phyloP scores from a whole-genome alignment of 352 stramenopile species.

The Pythium periplocum region DNA sequence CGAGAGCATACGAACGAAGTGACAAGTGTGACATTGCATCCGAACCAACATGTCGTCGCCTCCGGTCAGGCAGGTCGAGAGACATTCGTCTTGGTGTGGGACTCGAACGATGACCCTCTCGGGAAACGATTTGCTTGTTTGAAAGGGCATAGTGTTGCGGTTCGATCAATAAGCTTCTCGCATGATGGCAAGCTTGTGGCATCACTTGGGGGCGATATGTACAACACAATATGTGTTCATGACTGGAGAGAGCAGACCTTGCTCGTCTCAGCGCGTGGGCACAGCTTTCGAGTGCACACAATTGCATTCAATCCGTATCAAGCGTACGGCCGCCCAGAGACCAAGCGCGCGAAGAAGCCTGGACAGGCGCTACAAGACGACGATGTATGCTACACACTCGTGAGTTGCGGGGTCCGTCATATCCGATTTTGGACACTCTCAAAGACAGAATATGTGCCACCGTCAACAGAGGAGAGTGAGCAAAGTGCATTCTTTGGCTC shows the following conservation, averaged over 20 bases:
- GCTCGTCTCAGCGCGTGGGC: conserved; percentile 45
- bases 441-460: conserved; percentile 41
- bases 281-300: conserved; percentile 61
- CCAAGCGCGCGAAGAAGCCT: conserved; percentile 36
- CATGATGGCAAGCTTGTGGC: conserved; percentile 65
- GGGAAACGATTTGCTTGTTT: conserved; percentile 50
- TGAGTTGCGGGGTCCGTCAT: conserved; percentile 66
- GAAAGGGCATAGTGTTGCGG: conserved; percentile 44
- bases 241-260: conserved; percentile 61
- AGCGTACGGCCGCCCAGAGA: conserved; percentile 53
- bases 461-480: conserved; percentile 36
- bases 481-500: conserved; percentile 60
- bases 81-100: conserved; percentile 63
- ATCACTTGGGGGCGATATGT: conserved; percentile 66
- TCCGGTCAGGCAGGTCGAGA: conserved; percentile 54
- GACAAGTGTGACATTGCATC: conserved; percentile 46
- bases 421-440: conserved; percentile 74
- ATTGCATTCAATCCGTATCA: conserved; percentile 72
- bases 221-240: conserved; percentile 75
- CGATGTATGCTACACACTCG: conserved; percentile 63
- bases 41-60: conserved; percentile 52
- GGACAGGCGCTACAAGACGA: conserved; percentile 67
- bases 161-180: conserved; percentile 62
- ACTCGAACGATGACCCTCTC: conserved; percentile 49
- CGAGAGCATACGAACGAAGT: conserved; percentile 57